Percentiles rank a stretch among this genome's conserved stretches.
Conservation (phyloP, 2,329 filamentous ascomycete genomes). For the Trichoderma oligosporum region DNA sequence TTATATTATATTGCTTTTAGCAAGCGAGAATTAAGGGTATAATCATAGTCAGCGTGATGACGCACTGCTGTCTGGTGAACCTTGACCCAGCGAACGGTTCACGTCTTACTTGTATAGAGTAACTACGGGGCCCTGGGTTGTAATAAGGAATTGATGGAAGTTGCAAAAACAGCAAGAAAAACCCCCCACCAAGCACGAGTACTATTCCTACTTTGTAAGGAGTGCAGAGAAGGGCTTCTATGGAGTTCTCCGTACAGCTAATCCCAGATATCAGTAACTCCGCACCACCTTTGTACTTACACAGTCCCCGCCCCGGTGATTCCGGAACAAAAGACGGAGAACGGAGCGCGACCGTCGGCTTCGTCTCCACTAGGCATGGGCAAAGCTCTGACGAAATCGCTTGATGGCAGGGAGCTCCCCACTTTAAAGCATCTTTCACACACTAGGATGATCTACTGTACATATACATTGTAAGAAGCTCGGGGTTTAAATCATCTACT, state of each 20-base stretch:
- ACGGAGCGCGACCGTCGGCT: constrained; percentile 10
- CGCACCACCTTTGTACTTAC: background rate
- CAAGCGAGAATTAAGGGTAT: background rate
- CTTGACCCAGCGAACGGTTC: background rate
- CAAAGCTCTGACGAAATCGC: constrained; percentile 2
- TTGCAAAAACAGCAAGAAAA: too few species aligned
- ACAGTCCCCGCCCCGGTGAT: background rate
- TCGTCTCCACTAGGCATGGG: background rate
- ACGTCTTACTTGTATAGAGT: constrained; percentile 1
- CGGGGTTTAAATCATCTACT: too few species aligned
- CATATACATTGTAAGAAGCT: background rate
- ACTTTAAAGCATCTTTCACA: background rate
- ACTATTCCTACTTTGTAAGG: too few species aligned
- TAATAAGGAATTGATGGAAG: too few species aligned
- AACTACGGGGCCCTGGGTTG: too few species aligned
- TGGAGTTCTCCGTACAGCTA: too few species aligned
- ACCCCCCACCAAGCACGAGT: too few species aligned
- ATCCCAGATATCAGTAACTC: too few species aligned
- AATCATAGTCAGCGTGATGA: constrained; percentile 1
- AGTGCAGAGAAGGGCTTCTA: too few species aligned
- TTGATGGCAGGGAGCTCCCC: background rate
- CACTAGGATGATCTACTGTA: background rate
- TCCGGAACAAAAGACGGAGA: constrained; percentile 10
- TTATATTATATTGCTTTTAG: too few species aligned
- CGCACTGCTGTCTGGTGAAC: constrained; percentile 11